Evolutionary conservation across 2,329 filamentous ascomycete genomes (phyloP).

Genomic region (Periconia sp.): DNA sequence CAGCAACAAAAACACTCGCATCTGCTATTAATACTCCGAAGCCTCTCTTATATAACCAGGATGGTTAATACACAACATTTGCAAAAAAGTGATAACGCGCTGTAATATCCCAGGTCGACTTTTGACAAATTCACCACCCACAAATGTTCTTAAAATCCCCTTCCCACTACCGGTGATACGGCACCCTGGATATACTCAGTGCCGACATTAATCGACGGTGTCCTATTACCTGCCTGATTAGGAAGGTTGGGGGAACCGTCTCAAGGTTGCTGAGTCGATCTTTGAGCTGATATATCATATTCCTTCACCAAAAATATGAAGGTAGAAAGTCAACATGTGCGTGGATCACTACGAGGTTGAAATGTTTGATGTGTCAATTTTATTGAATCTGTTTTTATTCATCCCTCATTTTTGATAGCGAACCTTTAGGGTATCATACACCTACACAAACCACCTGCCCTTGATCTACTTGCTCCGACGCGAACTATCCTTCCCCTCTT

Average conservation of each 20-base stretch:
- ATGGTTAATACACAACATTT: neutral
- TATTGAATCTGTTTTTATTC: neutral
- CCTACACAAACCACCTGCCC: neutral
- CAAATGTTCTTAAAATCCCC: neutral
- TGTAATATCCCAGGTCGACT: neutral
- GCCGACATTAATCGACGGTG: neutral
- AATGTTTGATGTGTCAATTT: neutral
- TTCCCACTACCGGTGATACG: neutral
- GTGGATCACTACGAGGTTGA: too few species aligned
- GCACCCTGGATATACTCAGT: neutral
- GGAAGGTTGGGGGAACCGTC: neutral
- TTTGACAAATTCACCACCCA: neutral
- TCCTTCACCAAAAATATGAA: too few species aligned
- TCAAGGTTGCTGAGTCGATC: neutral
- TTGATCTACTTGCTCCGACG: neutral
- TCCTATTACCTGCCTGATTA: neutral
- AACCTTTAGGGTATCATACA: constrained; percentile 6
- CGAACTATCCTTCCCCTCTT: neutral
- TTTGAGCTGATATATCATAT: too few species aligned
- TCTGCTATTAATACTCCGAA: too few species aligned
- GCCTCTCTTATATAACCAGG: neutral
- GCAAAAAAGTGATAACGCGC: neutral
- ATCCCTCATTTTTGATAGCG: neutral
- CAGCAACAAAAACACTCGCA: too few species aligned
- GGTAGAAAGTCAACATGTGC: too few species aligned